Percentiles rank a stretch among this genome's conserved stretches.
These are phyloP conservation scores for Hericium coralloides DNA, from an alignment of 768 basidiomycete species.

Conservation along the genomic window DNA sequence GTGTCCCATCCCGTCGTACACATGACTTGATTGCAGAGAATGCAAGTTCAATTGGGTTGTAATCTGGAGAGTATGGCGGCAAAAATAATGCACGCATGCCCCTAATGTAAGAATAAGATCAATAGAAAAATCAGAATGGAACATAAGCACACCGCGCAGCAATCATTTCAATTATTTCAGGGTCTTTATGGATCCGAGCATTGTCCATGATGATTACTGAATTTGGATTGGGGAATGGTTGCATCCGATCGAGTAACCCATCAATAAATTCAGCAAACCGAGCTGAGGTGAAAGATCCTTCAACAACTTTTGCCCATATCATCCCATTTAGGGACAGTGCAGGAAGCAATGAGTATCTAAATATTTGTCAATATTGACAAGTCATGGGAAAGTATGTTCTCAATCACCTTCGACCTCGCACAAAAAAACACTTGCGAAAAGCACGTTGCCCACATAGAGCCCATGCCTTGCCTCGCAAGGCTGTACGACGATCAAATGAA, in stretches of 20 bases:
- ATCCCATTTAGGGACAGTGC: conserved; percentile 19
- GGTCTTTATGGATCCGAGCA: neutral
- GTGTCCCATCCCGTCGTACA: neutral
- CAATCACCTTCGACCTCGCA: conserved; percentile 14
- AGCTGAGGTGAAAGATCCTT: conserved; percentile 13
- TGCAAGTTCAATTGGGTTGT: conserved; percentile 2
- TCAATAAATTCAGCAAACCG: neutral
- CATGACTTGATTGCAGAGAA: conserved; percentile 1
- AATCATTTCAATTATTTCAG: neutral
- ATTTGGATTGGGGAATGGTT: neutral
- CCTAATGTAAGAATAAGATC: neutral
- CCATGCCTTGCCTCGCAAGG: conserved; percentile 17
- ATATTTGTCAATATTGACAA: neutral
- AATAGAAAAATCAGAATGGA: neutral
- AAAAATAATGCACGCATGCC: neutral
- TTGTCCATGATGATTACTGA: conserved; percentile 2
- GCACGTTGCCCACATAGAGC: conserved; percentile 15
- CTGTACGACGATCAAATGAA: conserved; percentile 14
- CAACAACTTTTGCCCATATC: conserved; percentile 12
- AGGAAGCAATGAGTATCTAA: conserved; percentile 21
- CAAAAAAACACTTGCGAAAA: conserved; percentile 12
- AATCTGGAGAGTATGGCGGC: neutral
- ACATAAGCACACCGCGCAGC: neutral
- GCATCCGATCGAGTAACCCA: neutral
- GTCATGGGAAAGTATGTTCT: neutral